These are phyloP conservation scores for Mucor irregularis DNA, from an alignment of 371 early-diverging fungal species.

Conservation along the genomic window DNA sequence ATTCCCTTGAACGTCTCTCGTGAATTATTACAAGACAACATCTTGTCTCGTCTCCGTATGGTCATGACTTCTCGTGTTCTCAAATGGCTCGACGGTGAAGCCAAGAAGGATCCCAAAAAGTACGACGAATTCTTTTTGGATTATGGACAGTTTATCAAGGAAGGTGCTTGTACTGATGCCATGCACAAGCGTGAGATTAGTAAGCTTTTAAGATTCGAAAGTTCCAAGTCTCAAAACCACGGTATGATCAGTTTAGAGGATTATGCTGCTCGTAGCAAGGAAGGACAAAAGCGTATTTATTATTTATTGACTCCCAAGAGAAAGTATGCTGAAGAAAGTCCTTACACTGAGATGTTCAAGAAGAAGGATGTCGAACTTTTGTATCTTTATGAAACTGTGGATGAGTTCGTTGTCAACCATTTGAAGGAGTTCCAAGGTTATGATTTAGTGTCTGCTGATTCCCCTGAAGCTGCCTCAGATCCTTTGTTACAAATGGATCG, in stretches of 20 bases:
- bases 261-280: constrained; percentile 85
- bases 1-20: constrained; percentile 97
- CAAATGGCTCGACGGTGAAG: constrained; percentile 76
- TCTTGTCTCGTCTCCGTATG: constrained; percentile 67
- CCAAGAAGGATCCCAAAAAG: constrained; percentile 68
- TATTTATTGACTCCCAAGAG: constrained; percentile 83
- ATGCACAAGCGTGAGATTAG: constrained; percentile 73
- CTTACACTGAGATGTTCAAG: constrained; percentile 88
- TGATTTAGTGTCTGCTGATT: constrained; percentile 82
- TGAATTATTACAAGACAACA: constrained; percentile 93
- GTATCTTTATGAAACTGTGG: constrained; percentile 79
- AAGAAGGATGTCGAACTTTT: constrained; percentile 76
- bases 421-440: constrained; percentile 76
- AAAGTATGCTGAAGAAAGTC: constrained; percentile 78
- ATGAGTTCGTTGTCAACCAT: constrained; percentile 89
- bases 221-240: constrained; percentile 61
- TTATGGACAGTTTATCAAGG: constrained; percentile 85
- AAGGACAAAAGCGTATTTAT: constrained; percentile 93
- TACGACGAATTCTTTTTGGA: constrained; percentile 83
- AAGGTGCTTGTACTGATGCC: constrained; percentile 87
- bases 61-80: constrained; percentile 72
- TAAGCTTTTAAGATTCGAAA: constrained; percentile 86
- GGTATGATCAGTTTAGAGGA: constrained; percentile 78
- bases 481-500: constrained; percentile 49
- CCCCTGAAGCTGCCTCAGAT: constrained; percentile 59